Conservation (phyloP, 2,329 filamentous ascomycete species). For the Acrocalymma vagum region DNA sequence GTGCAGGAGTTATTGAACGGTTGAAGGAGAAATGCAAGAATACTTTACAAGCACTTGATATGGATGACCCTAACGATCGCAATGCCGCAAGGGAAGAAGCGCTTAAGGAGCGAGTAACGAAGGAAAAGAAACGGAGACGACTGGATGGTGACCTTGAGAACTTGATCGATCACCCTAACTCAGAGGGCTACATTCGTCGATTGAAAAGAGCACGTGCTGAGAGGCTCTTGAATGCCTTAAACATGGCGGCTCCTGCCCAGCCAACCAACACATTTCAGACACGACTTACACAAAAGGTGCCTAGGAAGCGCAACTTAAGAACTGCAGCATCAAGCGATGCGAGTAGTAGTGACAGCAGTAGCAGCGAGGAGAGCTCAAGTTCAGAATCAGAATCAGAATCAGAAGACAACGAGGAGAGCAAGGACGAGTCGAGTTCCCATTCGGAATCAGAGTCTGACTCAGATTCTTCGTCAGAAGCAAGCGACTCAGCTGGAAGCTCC, state of each 20-base stretch:
- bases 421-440: too few relatives aligned
- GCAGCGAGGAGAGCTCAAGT: conserved; percentile 32
- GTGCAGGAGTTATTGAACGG: conserved; percentile 71
- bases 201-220: conserved; percentile 44
- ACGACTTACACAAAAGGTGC: conserved; percentile 18
- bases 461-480: conserved; percentile 14
- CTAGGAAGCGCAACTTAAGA: conserved; percentile 38
- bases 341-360: conserved; percentile 42
- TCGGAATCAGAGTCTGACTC: conserved; percentile 15
- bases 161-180: conserved; percentile 29
- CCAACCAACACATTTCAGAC: conserved; percentile 3
- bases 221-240: conserved; percentile 38
- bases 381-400: conserved; percentile 28
- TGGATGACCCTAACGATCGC: conserved; percentile 46
- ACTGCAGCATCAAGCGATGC: conserved; percentile 40
- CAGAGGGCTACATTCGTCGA: conserved; percentile 41
- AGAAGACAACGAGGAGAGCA: conserved; percentile 19
- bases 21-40: conserved; percentile 72
- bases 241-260: conserved; percentile 30
- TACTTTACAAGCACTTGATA: conserved; percentile 63
- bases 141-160: conserved; percentile 39
- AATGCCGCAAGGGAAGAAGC: conserved; percentile 47
- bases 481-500: conserved; percentile 6
- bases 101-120: conserved; percentile 41
- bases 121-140: conserved; percentile 39